phyloP scores from a whole-genome alignment of 768 basidiomycete genomes.

The Suillus weaverae region DNA sequence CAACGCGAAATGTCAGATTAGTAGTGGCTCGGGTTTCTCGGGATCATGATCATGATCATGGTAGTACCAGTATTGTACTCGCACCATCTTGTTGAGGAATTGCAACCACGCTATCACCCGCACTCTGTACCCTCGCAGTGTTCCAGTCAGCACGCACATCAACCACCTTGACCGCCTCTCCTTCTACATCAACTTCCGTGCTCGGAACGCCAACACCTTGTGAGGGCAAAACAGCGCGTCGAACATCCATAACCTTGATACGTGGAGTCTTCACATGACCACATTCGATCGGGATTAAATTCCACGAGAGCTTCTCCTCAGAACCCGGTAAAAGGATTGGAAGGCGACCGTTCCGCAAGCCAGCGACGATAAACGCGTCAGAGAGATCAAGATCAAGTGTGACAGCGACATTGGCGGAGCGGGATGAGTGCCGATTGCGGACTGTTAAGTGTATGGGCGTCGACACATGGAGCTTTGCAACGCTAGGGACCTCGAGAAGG shows the following conservation, averaged over 20 bases:
- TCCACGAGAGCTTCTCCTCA: slow-evolving; percentile 68
- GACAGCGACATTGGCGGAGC: slow-evolving; percentile 69
- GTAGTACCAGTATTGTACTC: slow-evolving; percentile 21
- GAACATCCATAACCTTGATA: slow-evolving; percentile 57
- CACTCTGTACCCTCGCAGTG: slow-evolving; percentile 14
- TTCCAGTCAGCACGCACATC: slow-evolving; percentile 48
- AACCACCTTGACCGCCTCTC: slow-evolving; percentile 52
- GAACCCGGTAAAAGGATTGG: slow-evolving; percentile 73
- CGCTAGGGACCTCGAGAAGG: slow-evolving; percentile 60
- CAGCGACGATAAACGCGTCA: slow-evolving; percentile 82
- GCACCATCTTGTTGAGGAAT: slow-evolving; percentile 2
- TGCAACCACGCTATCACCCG: slow-evolving; percentile 9
- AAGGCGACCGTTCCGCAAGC: slow-evolving; percentile 63
- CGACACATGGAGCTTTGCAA: slow-evolving; percentile 63
- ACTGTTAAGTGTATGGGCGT: slow-evolving; percentile 55
- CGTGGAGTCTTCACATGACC: slow-evolving; percentile 63
- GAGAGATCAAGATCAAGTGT: slow-evolving; percentile 67
- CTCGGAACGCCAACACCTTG: slow-evolving; percentile 26
- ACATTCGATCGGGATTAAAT: slow-evolving; percentile 71
- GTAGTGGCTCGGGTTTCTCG: neutral
- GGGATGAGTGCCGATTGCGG: slow-evolving; percentile 63
- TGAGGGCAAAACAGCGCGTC: slow-evolving; percentile 37
- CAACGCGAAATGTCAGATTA: neutral
- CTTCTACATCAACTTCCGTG: slow-evolving; percentile 37
- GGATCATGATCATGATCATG: slow-evolving; percentile 9